phyloP scores from a whole-genome alignment of 805 yeast genomes.

The Cyberlindnera mrakii region DNA sequence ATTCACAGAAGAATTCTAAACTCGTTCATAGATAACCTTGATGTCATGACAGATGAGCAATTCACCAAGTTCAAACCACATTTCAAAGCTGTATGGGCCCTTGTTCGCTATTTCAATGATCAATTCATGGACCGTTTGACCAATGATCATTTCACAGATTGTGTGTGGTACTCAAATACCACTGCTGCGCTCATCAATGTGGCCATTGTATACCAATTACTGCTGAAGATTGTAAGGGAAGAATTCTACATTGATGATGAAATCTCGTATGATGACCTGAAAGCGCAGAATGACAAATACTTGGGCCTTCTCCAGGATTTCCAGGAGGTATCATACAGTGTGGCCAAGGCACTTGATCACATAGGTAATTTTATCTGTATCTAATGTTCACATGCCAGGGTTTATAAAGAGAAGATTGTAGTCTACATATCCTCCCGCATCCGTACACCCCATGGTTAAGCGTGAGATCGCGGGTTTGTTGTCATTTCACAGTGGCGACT shows the following conservation, averaged over 20 bases:
- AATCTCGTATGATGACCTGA: slow-evolving; percentile 1
- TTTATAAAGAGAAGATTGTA: too few species aligned
- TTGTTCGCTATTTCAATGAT: slow-evolving; percentile 13
- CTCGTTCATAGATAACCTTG: slow-evolving; percentile 16
- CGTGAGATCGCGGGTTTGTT: too few species aligned
- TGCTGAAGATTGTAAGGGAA: slow-evolving; percentile 12
- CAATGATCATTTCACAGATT: slow-evolving; percentile 14
- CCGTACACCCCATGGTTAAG: too few species aligned
- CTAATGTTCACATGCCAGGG: too few species aligned
- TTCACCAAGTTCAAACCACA: slow-evolving; percentile 11
- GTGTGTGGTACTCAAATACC: slow-evolving; percentile 9
- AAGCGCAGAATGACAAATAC: slow-evolving; percentile 3
- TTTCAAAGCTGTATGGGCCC: slow-evolving; percentile 11
- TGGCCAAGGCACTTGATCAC: slow-evolving; percentile 6
- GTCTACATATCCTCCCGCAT: too few species aligned
- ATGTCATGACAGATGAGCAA: slow-evolving; percentile 5
- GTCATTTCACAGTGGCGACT: too few species aligned
- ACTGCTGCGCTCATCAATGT: slow-evolving; percentile 16
- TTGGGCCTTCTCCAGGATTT: slow-evolving; percentile 2
- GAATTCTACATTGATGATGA: slow-evolving; percentile 17
- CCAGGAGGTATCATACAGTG: slow-evolving; percentile 1
- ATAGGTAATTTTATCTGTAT: neutral
- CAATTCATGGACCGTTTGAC: slow-evolving; percentile 17
- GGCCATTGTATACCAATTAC: slow-evolving; percentile 16
- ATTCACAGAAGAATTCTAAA: slow-evolving; percentile 22